phyloP scores from a whole-genome alignment of 805 yeast genomes.

The Candida krabiensis region DNA sequence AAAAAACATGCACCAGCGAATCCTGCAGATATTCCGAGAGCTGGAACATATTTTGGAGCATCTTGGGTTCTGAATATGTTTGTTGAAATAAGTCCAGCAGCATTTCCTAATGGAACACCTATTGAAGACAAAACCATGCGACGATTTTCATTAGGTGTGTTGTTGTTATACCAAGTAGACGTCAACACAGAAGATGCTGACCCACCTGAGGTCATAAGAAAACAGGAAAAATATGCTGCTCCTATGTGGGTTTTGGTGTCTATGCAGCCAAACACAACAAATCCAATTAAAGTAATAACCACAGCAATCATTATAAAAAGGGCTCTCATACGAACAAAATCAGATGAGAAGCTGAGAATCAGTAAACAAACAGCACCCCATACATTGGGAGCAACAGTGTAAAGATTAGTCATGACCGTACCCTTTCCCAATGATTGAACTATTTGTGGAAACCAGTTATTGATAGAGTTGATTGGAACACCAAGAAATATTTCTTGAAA shows the following conservation, averaged over 20 bases:
- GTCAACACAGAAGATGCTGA: constrained; percentile 46
- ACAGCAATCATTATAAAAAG: constrained; percentile 38
- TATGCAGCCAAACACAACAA: constrained; percentile 42
- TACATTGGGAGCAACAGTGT: constrained; percentile 44
- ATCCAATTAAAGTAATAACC: constrained; percentile 39
- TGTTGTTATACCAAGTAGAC: constrained; percentile 48
- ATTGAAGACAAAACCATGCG: constrained; percentile 45
- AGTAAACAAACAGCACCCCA: constrained; percentile 43
- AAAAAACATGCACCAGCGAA: constrained; percentile 43
- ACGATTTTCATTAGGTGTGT: constrained; percentile 43
- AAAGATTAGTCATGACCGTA: constrained; percentile 36
- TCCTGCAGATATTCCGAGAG: constrained; percentile 44
- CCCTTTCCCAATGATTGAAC: constrained; percentile 37
- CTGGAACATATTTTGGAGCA: constrained; percentile 49
- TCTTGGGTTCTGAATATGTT: constrained; percentile 48
- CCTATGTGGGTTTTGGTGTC: constrained; percentile 35
- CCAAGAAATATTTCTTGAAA: constrained; percentile 41
- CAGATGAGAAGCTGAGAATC: constrained; percentile 39
- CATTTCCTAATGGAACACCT: constrained; percentile 54
- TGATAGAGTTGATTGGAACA: constrained; percentile 46
- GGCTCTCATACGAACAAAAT: constrained; percentile 37
- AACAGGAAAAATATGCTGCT: constrained; percentile 7
- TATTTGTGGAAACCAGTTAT: constrained; percentile 47
- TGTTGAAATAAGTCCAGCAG: constrained; percentile 53
- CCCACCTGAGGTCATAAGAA: constrained; percentile 43